Base-by-base conservation (phyloP, 2,329 filamentous ascomycete species). In the Diaporthe sp. region DNA sequence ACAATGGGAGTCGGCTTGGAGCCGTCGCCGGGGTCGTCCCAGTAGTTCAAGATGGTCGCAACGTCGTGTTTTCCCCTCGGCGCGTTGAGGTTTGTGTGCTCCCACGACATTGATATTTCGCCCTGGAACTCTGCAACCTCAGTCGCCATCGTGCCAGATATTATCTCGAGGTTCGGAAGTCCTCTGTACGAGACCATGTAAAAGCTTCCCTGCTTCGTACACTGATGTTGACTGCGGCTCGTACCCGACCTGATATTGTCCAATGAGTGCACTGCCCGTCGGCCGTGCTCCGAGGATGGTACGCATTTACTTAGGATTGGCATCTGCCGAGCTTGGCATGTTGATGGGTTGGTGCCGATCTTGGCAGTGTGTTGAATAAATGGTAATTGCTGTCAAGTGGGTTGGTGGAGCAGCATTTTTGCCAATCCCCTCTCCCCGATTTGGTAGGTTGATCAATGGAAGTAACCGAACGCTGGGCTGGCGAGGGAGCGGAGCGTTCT, bases 21-120 rank as follows among this genome's bases (percentile, higher is more conserved):
- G 1, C 72, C 72, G 30, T 73, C 72, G 2, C 72, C 66, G 7
- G 72, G 72, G 19, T 72, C 70, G 32, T 72, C 70, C 39, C 70
- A 73, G 42, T 73, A 73, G 25, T 65, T 71, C 66, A 73, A 22
- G 9, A 44, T 27, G 8, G 58, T 72, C 27, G 35, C 19, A 25
- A 72, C 70, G 27, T 72, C 58, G 32, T 68, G 63, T 27, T 53
- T 68, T 19, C n/a, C n/a, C 5, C 30, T 8, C 15, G 37, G 44
- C 17, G 32, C 9, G 25, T 30, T 22, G 63, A 53, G n/a, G 32
- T 32, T 25, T 19, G 47, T 17, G 10, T 12, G 30, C 32, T 39
- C 22, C 15, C 13, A 2, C 9, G 17, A 15, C 35, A 9, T 3
- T n/a, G 32, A 2, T 12, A 39, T 7, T 13, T 39, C 17, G 9